Percentiles rank a stretch among this genome's conserved stretches.
These are phyloP conservation scores for Diaporthe citriasiana DNA, from an alignment of 2,329 filamentous ascomycete species.

Conservation along the genomic window DNA sequence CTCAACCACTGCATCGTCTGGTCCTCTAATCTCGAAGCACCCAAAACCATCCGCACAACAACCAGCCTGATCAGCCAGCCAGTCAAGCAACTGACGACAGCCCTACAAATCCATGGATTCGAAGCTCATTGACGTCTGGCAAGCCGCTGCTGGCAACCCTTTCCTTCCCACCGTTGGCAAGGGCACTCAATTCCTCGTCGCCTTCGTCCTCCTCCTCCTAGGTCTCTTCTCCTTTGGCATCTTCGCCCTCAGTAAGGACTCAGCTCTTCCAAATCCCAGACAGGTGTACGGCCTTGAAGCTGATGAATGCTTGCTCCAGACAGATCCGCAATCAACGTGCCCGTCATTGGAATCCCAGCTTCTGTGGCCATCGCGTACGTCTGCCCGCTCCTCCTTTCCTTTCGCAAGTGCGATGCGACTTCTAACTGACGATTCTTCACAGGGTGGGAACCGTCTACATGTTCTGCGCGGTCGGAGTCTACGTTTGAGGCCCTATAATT, in stretches of 20 bases:
- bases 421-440: slow-evolving; percentile 40
- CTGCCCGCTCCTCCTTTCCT: slow-evolving; percentile 16
- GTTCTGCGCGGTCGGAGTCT: slow-evolving; percentile 98
- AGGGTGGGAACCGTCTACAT: slow-evolving; percentile 97
- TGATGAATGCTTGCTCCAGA: slow-evolving; percentile 67
- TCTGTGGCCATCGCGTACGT: slow-evolving; percentile 91
- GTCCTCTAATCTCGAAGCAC: not conserved
- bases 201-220: slow-evolving; percentile 79
- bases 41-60: not conserved
- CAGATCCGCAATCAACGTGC: slow-evolving; percentile 82
- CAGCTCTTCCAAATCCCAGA: not conserved
- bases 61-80: not conserved
- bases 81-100: slow-evolving; percentile 7
- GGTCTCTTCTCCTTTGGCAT: slow-evolving; percentile 81
- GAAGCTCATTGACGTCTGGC: slow-evolving; percentile 91
- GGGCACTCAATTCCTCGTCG: slow-evolving; percentile 85
- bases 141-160: slow-evolving; percentile 88
- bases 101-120: slow-evolving; percentile 72
- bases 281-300: not conserved
- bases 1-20: not conserved
- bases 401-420: not conserved
- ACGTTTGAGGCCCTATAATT: slow-evolving; percentile 78
- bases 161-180: slow-evolving; percentile 87
- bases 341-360: slow-evolving; percentile 85
- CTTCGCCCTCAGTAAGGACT: slow-evolving; percentile 84